Percentiles rank a stretch among this genome's conserved stretches.
Conservation (phyloP, 345 rosid genomes). For the Syzygium aromaticum region DNA sequence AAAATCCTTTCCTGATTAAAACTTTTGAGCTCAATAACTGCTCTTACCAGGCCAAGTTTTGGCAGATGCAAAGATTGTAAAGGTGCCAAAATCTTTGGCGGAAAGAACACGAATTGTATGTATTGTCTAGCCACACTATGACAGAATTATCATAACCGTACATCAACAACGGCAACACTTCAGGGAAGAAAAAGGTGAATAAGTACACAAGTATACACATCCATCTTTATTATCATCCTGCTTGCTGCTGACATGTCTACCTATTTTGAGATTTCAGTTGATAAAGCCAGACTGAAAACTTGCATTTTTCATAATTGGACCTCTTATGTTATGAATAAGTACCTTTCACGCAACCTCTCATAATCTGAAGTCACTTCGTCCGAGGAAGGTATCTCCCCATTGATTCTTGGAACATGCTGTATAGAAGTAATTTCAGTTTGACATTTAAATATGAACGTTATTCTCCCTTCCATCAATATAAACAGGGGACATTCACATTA, state of each 20-base stretch:
- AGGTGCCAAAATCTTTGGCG: background rate
- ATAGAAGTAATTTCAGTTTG: background rate
- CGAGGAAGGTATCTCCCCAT: slow-evolving; percentile 88
- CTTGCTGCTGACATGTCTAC: background rate
- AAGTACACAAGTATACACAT: background rate
- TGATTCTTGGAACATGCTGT: slow-evolving; percentile 88
- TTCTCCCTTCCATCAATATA: background rate
- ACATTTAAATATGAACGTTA: background rate
- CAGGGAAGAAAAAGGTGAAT: background rate
- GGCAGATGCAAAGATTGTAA: background rate
- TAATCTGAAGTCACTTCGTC: slow-evolving; percentile 96
- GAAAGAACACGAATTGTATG: background rate
- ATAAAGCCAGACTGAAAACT: background rate
- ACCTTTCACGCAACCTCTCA: slow-evolving; percentile 82
- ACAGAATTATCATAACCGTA: background rate
- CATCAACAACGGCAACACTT: background rate
- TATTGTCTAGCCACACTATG: background rate
- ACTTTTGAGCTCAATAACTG: background rate
- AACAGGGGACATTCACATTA: background rate
- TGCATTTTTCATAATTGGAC: background rate
- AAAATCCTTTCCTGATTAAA: background rate
- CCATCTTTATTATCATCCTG: background rate
- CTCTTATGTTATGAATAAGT: background rate
- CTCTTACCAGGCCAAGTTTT: background rate
- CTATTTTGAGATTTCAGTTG: background rate